A percentile compares a stretch with the other conserved stretches of the same genome.
Conservation (phyloP, 371 early-diverging fungal genomes). For the Lichtheimia hyalospora region DNA sequence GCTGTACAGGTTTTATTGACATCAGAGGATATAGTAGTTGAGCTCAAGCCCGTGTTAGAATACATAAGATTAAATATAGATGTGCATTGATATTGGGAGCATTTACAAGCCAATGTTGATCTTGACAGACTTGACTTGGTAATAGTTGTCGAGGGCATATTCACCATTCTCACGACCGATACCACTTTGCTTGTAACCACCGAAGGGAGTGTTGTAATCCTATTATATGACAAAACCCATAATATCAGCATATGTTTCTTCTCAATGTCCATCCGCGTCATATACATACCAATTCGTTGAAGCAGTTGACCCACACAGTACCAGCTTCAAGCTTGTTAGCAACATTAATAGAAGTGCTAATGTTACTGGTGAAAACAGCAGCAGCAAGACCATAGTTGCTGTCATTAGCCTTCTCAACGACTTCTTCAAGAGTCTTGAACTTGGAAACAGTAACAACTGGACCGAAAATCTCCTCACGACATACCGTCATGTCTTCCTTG, state of each 20-base stretch:
- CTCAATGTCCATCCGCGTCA: conserved; percentile 40
- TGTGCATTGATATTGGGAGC: too few relatives aligned
- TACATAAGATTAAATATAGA: too few relatives aligned
- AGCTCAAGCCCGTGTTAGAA: too few relatives aligned
- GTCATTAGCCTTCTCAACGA: conserved; percentile 70
- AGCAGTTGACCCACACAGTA: conserved; percentile 25
- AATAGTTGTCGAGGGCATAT: conserved; percentile 72
- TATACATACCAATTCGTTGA: conserved; percentile 22
- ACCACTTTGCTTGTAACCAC: conserved; percentile 87
- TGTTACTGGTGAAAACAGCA: conserved; percentile 77
- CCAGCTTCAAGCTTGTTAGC: conserved; percentile 47
- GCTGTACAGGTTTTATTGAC: too few relatives aligned
- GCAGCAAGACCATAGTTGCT: conserved; percentile 80
- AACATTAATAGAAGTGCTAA: conserved; percentile 68
- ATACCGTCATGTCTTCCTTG: conserved; percentile 59
- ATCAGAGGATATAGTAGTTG: too few relatives aligned
- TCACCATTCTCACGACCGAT: conserved; percentile 80
- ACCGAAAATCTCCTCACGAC: conserved; percentile 85
- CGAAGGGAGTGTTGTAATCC: conserved; percentile 70
- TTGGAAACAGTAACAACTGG: conserved; percentile 75
- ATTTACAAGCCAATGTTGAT: conserved; percentile 26
- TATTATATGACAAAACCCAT: conserved; percentile 13
- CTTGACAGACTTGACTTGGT: conserved; percentile 35
- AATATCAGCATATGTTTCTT: not conserved
- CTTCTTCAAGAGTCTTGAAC: conserved; percentile 72